A percentile compares a stretch with the other conserved stretches of the same genome.
These are phyloP conservation scores for Vanrija sp. DNA, from an alignment of 1,284 basidiomycete species.

Conservation along the genomic window DNA sequence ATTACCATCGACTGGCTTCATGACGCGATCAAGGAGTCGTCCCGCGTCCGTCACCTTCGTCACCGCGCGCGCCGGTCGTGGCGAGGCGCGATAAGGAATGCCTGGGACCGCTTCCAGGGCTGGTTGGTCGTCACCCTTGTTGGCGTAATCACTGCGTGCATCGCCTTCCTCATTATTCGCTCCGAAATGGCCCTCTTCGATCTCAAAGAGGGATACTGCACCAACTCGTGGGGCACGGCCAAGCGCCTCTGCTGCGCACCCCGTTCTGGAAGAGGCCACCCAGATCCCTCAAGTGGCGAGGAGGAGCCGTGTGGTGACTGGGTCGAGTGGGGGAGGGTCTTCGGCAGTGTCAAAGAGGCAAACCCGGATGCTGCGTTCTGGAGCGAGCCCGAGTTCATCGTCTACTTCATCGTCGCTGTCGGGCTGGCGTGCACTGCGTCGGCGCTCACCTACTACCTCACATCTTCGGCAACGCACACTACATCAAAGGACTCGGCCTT, in stretches of 20 bases:
- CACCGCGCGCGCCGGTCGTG: slow-evolving; percentile 61
- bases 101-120: slow-evolving; percentile 75
- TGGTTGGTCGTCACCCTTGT: slow-evolving; percentile 85
- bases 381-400: slow-evolving; percentile 57
- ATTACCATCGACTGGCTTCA: slow-evolving; percentile 73
- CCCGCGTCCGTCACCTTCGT: slow-evolving; percentile 65
- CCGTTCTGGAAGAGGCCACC: slow-evolving; percentile 28
- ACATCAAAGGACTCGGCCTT: slow-evolving; percentile 81
- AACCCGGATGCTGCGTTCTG: slow-evolving; percentile 21
- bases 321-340: slow-evolving; percentile 64
- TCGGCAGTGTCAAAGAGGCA: slow-evolving; percentile 15
- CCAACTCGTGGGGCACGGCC: slow-evolving; percentile 64
- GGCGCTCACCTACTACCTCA: slow-evolving; percentile 77
- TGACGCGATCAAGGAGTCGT: slow-evolving; percentile 85
- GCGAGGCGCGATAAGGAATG: slow-evolving; percentile 65
- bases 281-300: slow-evolving; percentile 20
- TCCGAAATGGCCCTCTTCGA: slow-evolving; percentile 91
- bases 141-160: slow-evolving; percentile 66
- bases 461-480: slow-evolving; percentile 79
- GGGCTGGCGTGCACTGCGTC: slow-evolving; percentile 67
- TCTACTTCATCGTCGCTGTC: slow-evolving; percentile 75
- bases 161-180: slow-evolving; percentile 83
- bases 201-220: slow-evolving; percentile 86
- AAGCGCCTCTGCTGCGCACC: slow-evolving; percentile 73
- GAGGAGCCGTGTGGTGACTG: slow-evolving; percentile 63